Evolutionary conservation across 1,284 basidiomycete species (phyloP), one percentile per base, ranked within the genome.

Genomic region (Athelia sp.): DNA sequence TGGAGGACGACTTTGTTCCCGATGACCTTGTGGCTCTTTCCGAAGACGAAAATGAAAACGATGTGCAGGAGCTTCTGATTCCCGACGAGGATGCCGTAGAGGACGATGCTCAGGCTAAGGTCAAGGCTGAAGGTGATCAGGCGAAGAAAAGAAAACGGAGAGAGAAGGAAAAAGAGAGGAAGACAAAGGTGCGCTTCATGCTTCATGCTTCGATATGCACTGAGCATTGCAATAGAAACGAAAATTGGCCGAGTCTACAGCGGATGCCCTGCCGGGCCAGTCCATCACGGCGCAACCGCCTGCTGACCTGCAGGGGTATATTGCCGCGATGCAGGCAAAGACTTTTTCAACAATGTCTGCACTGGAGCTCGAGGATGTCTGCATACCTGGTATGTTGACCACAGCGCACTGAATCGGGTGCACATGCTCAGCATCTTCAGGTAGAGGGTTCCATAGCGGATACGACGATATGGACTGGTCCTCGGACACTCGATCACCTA

Each of bases 1-100:
- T 92, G 17, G 85, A 86, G 40, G 89, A 92, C 60, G 87, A 91
- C 58, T 89, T 87, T 61, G 71, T 87, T 36, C 75, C 77, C 24
- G 89, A 92, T 55, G 84, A 86, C 45, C 69, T 79, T 19, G 76
- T 88, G 1, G 81, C 79, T 1, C 64, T 78, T 14, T 84, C 81
- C 1, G 78, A 70, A 19, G 80, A 67, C n/a, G n/a, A n/a, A n/a
- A n/a, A n/a, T n/a, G 67, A 61, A 6, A 73, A 74, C 21, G 71
- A 74, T 47, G 63, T 70, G 32, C 62, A 58, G 9, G 68, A 60
- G 18, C 60, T 74, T 15, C 64, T 76, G 52, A 78, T 73, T 43
- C 71, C 72, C 15, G 74, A 73, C 36, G 74, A 78, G 50, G 64
- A 65, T 3, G 56, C 50, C 17, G 72, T 68, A 29, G 67, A 67